Base-by-base conservation (phyloP, 1,284 basidiomycete genomes). In the Cutaneotrichosporon sp. region DNA sequence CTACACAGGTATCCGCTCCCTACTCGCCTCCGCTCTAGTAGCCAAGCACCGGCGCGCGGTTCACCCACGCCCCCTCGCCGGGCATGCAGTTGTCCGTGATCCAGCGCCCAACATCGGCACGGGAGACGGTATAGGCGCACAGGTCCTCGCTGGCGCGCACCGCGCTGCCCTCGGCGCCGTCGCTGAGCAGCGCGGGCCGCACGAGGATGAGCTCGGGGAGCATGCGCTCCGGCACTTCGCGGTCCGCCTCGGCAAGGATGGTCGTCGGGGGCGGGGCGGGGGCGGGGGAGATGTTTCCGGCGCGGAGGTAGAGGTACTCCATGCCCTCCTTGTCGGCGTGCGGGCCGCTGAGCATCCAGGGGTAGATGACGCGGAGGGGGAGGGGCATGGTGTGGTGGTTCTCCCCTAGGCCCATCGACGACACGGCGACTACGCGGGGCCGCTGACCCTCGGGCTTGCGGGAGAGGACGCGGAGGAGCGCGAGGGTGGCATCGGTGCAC, bases 301-400 rank as follows among this genome's bases (percentile, higher is more conserved):
- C 65, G 6, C 60, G 63, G n/a, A 49, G 59, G 38, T 70, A 22
- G 54, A 71, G 62, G 52, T 69, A 67, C 62, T 74, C 71, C 25
- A 71, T 54, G 4, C 64, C 68, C 20, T 62, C 60, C 63, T 74
- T 74, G 62, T 74, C 72, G 8, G 56, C 54, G 55, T 72, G 71
- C 1, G 72, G 69, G 16, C 57, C 54, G 29, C 58, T n/a, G 13
- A 72, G 58, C 8, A 68, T 24, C 59, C 51, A 63, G 1, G 62
- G 56, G 57, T 74, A 74, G 16, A 70, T 33, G 36, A 66, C 71
- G 24, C 66, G 57, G 50, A 67, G 45, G 4, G 56, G 38, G 2
- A 66, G 51, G 1, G 71, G 71, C 64, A 71, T 68, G 53, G 49
- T 49, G 14, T 65, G 20, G 54, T 71, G 71, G 47, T 66, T 64